Evolutionary conservation across 2,329 filamentous ascomycete genomes (phyloP), one percentile per base, ranked within the genome.

Genomic region (Fusarium tanahbumbuense): DNA sequence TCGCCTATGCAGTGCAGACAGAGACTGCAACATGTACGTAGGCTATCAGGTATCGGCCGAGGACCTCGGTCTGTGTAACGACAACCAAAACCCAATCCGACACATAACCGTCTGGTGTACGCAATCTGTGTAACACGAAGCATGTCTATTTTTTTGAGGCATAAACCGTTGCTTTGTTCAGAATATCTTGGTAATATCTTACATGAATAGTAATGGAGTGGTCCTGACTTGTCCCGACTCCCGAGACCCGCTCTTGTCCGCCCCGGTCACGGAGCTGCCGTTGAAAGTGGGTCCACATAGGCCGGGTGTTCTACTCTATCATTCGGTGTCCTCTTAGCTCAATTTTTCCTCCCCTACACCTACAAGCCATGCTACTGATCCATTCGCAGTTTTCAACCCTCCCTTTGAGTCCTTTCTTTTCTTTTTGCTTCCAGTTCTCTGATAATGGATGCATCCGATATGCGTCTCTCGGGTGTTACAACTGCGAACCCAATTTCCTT

Each of bases 241-340:
- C 42, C 48, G 40, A 44, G 60, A 28, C 67, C 67, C 67, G 58
- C 68, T 70, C 47, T 68, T 71, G 67, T 60, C 67, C 67, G 67
- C 55, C 53, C 50, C 49, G 67, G 67, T 62, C 58, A 66, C 67
- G 67, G 67, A 71, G 63, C 63, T 64, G 67, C 67, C 67, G 67
- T 64, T 52, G 55, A 60, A 41, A 61, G 67, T 58, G 67, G 67
- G 46, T 46, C 67, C 22, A 20, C 5, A 49, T 66, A 30, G 34
- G 67, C 63, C 63, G 67, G 57, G 45, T 32, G 32, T 37, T 30
- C 34, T 56, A 27, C 41, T 56, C 45, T 45, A 32, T 25, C 42
- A 57, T 44, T 66, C 67, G 67, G 62, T 47, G 37, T 64, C 53
- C 25, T 62, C 62, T 60, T 54, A 23, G 37, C 53, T 66, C 30